A percentile compares a stretch with the other conserved stretches of the same genome.
These are phyloP conservation scores for Amaranthus tricolor DNA, from an alignment of 179 eudicot species.

Conservation along the genomic window DNA sequence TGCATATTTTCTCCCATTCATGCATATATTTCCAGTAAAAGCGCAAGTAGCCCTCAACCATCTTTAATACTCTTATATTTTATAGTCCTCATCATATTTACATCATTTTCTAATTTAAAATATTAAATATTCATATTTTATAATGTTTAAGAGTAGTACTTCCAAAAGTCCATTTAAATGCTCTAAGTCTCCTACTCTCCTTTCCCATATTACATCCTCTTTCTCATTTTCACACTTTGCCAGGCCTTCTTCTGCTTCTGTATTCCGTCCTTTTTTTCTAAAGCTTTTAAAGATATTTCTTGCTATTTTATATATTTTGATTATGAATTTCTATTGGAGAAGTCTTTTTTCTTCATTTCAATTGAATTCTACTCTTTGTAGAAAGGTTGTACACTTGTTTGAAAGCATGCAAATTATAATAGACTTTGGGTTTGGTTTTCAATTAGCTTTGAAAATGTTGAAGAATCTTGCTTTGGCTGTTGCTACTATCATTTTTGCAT, in stretches of 20 bases:
- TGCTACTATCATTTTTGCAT: conserved; percentile 44
- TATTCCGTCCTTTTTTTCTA: background rate
- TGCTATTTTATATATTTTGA: background rate
- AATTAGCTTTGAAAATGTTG: conserved; percentile 27
- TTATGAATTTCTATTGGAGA: background rate
- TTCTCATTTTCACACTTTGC: background rate
- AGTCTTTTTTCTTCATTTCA: conserved; percentile 17
- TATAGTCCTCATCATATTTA: no score
- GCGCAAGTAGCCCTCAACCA: conserved; percentile 23
- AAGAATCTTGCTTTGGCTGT: conserved; percentile 35
- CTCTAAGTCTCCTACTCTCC: background rate
- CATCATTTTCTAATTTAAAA: no score
- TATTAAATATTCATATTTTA: no score
- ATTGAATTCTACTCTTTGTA: conserved; percentile 19
- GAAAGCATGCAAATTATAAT: conserved; percentile 20
- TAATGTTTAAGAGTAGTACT: no score
- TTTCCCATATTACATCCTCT: conserved; percentile 3
- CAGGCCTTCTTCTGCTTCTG: background rate
- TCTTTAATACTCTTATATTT: conserved; percentile 26
- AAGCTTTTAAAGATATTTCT: no score
- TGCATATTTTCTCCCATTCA: conserved; percentile 3
- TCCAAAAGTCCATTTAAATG: conserved; percentile 21
- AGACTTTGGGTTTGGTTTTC: conserved; percentile 21
- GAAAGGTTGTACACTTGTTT: conserved; percentile 30
- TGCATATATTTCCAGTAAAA: conserved; percentile 17